Evolutionary conservation across 306 rosid genomes (phyloP).

Genomic region (Pterocarpus santalinus): DNA sequence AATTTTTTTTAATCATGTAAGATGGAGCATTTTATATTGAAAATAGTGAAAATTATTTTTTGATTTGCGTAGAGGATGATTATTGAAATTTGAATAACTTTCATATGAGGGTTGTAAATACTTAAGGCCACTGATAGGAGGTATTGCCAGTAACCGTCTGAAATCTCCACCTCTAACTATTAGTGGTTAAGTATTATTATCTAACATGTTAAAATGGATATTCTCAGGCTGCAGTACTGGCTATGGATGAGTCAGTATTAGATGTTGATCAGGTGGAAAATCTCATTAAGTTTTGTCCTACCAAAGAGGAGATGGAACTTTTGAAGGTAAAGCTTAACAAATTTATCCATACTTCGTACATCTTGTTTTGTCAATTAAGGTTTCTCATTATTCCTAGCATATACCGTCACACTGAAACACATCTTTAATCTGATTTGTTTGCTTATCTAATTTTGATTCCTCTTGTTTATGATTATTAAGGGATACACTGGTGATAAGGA

Average conservation of each 20-base stretch:
- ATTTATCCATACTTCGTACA: conserved; percentile 31
- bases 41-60: conserved; percentile 12
- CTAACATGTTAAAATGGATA: conserved; percentile 44
- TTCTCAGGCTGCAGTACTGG: conserved; percentile 89
- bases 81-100: conserved; percentile 30
- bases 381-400: conserved; percentile 31
- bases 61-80: conserved; percentile 22
- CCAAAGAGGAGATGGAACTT: conserved; percentile 98
- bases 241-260: conserved; percentile 91
- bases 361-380: conserved; percentile 36
- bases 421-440: conserved; percentile 29
- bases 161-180: conserved; percentile 33
- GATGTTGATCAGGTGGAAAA: conserved; percentile 98
- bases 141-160: conserved; percentile 24
- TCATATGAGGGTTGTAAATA: conserved; percentile 19
- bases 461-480: conserved; percentile 58
- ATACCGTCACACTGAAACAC: conserved; percentile 30
- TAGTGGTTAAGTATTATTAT: conserved; percentile 26
- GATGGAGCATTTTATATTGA: conserved; percentile 24
- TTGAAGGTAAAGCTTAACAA: conserved; percentile 73
- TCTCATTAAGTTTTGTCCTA: conserved; percentile 94
- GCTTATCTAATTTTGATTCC: conserved; percentile 48
- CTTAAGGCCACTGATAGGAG: conserved; percentile 22
- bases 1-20: conserved; percentile 23
- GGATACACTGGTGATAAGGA: conserved; percentile 89